Conservation (phyloP, 768 basidiomycete genomes). For the Agrocybe chaxingu region DNA sequence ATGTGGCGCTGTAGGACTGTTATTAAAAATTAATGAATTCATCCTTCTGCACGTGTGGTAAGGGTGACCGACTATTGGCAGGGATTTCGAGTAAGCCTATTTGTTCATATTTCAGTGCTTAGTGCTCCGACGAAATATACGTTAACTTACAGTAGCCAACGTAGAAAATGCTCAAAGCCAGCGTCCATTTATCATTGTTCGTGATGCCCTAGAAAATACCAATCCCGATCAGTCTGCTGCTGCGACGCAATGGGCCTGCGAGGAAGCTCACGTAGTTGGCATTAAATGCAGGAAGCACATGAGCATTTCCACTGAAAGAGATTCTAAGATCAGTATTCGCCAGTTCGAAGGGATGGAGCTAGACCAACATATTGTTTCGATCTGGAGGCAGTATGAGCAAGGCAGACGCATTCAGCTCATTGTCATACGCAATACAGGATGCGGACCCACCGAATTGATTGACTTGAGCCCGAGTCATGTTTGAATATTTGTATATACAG, state of each 20-base stretch:
- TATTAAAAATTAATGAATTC: background rate
- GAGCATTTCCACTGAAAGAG: conserved; percentile 47
- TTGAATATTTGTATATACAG: conserved; percentile 10
- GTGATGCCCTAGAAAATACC: conserved; percentile 37
- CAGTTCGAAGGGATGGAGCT: too few relatives aligned
- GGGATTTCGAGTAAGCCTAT: conserved; percentile 55
- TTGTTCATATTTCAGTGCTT: background rate
- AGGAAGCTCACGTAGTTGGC: conserved; percentile 41
- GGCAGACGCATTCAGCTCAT: background rate
- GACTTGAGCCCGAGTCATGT: conserved; percentile 22
- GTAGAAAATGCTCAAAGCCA: conserved; percentile 57
- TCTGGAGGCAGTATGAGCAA: conserved; percentile 26
- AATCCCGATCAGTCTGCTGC: background rate
- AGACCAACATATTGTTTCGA: conserved; percentile 51
- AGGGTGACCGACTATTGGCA: conserved; percentile 38
- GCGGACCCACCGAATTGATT: conserved; percentile 41
- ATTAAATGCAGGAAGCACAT: conserved; percentile 50
- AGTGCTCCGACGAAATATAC: background rate
- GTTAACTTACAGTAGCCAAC: conserved; percentile 49
- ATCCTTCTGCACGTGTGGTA: background rate
- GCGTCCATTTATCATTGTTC: conserved; percentile 52
- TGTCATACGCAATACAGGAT: background rate
- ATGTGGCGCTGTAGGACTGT: conserved; percentile 55
- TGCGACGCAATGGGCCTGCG: background rate
- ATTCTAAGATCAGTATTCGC: too few relatives aligned